A percentile compares a stretch with the other conserved stretches of the same genome.
Conservation (phyloP, 2,329 filamentous ascomycete species). For the Colletotrichum cordylinicola region DNA sequence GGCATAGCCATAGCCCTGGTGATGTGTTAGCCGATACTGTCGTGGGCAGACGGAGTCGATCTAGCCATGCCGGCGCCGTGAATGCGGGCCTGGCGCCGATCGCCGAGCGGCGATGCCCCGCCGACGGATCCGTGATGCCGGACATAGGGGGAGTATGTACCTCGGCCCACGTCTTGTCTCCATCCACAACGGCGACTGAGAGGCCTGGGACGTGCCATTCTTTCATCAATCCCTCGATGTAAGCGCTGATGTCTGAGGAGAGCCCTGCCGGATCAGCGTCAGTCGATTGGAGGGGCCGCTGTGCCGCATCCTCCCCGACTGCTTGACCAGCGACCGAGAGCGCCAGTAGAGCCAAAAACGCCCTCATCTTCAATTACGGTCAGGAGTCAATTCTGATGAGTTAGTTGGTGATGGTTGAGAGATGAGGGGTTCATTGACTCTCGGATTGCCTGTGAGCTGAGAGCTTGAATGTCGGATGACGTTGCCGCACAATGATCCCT, state of each 20-base stretch:
- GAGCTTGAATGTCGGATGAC: neutral
- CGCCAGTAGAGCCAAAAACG: neutral
- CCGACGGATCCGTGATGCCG: neutral
- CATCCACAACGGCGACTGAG: slow-evolving; percentile 45
- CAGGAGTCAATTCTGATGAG: rapidly evolving
- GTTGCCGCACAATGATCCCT: neutral
- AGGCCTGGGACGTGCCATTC: slow-evolving; percentile 46
- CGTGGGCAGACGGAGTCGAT: neutral
- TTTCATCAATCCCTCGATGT: slow-evolving; percentile 33
- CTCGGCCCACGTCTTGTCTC: slow-evolving; percentile 38
- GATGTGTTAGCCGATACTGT: neutral
- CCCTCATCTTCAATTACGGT: neutral
- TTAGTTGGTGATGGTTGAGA: neutral
- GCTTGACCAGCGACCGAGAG: neutral
- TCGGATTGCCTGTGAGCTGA: neutral
- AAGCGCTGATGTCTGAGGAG: neutral
- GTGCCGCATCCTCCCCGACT: neutral
- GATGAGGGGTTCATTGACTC: neutral
- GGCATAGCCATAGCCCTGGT: slow-evolving; percentile 44
- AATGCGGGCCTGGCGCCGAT: neutral
- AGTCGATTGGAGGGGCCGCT: neutral
- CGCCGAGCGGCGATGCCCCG: neutral
- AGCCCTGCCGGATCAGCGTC: neutral
- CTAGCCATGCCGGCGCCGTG: neutral
- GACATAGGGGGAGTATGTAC: slow-evolving; percentile 23